Base-by-base conservation (phyloP, 306 rosid species). In the Sechiopsis laciniata region DNA sequence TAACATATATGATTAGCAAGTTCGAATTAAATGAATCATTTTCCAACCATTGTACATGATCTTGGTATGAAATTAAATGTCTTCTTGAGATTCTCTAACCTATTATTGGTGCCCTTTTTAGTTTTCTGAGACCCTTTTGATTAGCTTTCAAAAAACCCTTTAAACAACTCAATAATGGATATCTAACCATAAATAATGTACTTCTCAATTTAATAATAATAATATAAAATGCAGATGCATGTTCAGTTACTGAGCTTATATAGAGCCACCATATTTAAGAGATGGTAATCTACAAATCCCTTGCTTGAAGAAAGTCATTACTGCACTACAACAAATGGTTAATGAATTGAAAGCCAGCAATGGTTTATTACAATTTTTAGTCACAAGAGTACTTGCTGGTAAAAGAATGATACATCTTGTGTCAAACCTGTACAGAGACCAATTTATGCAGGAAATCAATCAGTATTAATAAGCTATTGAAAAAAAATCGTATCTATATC, bases 361-460 rank as follows among this genome's bases (percentile, higher is more conserved):
- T 14, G 3, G 57, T 46, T 67, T 69, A 69, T 69, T 69, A 26
- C 58, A 13, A 22, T 11, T 6, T 16, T 10, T 66, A 19, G 12
- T 42, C 55, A 19, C 71, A 66, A 4, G 12, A 10, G 72, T 66
- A 66, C 10, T 45, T 66, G 72, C 55, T 21, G 72, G 55, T 68
- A 68, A 68, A 48, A 69, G 73, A 69, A 69, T 69, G 58, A 69
- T 69, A 69, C 58, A 69, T 21, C 40, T 45, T 22, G 73, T 13
- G 73, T 50, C 12, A 69, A 50, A 69, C 58, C 19, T 69, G 42
- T 69, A 69, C 73, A 69, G 32, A 69, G 58, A 46, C 40, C 54
- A 69, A 20, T 69, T 69, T 69, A 69, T 21, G 58, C 21, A 48
- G 20, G 14, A 69, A 48, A 50, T 24, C 57, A 68, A 68, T 48